Evolutionary conservation across 345 rosid species (phyloP).

Genomic region (Murraya paniculata): DNA sequence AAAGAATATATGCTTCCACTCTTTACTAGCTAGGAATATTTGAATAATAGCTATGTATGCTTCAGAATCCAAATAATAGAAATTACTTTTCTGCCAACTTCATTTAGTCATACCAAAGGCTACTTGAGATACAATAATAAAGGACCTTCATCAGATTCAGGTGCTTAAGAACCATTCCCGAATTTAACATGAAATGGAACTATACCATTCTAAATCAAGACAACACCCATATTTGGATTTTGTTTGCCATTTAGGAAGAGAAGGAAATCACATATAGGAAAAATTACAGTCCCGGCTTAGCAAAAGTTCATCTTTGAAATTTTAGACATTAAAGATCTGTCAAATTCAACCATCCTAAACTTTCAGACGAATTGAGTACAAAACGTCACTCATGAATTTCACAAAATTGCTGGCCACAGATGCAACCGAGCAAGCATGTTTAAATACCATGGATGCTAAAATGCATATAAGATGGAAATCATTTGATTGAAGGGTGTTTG

Average conservation of each 20-base stretch:
- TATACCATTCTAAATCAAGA: neutral
- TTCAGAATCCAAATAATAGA: conserved; percentile 31
- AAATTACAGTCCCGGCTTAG: neutral
- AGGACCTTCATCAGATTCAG: neutral
- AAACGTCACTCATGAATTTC: neutral
- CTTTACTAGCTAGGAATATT: conserved; percentile 4
- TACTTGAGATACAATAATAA: neutral
- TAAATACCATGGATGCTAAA: neutral
- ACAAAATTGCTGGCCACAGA: neutral
- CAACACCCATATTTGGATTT: neutral
- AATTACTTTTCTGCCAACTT: conserved; percentile 21
- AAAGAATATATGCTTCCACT: conserved; percentile 23
- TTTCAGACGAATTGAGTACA: neutral
- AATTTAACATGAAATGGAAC: neutral
- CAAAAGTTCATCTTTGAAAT: conserved; percentile 1
- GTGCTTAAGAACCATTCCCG: conserved; percentile 1
- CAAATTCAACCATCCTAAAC: neutral
- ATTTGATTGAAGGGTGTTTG: neutral
- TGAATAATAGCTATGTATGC: neutral
- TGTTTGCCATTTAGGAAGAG: neutral
- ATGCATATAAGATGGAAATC: conserved; percentile 1
- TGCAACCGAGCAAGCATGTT: neutral
- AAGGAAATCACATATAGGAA: neutral
- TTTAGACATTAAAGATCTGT: neutral
- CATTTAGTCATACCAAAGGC: conserved; percentile 7